Conservation (phyloP, 129 eudicot species). For the Heracleum sosnowskyi region DNA sequence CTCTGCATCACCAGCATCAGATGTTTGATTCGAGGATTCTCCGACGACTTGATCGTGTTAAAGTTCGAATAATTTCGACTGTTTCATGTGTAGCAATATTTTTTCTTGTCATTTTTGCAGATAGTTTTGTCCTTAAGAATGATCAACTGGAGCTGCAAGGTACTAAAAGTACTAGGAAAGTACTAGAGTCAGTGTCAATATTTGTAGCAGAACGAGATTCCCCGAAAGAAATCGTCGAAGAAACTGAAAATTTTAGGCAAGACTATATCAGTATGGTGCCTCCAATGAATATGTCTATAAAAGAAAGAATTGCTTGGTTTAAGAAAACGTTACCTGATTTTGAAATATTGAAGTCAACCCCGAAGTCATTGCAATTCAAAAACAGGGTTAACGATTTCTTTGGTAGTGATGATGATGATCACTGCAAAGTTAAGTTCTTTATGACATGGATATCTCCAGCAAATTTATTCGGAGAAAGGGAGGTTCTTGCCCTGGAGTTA, state of each 20-base stretch:
- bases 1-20: not conserved
- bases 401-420: not conserved
- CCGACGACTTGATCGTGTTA: slow-evolving; percentile 5
- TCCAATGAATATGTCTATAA: slow-evolving; percentile 22
- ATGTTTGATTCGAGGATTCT: slow-evolving; percentile 15
- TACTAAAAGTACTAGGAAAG: slow-evolving; percentile 18
- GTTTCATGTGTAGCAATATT: slow-evolving; percentile 16
- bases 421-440: slow-evolving; percentile 46
- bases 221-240: slow-evolving; percentile 27
- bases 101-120: slow-evolving; percentile 20
- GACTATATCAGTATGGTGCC: slow-evolving; percentile 19
- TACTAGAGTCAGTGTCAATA: slow-evolving; percentile 20
- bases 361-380: slow-evolving; percentile 24
- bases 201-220: slow-evolving; percentile 13
- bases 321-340: slow-evolving; percentile 30
- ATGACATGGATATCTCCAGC: slow-evolving; percentile 80
- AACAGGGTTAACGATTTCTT: slow-evolving; percentile 26
- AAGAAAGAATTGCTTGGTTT: slow-evolving; percentile 32
- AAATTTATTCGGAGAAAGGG: slow-evolving; percentile 41
- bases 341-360: slow-evolving; percentile 31
- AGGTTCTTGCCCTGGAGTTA: slow-evolving; percentile 50
- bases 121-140: slow-evolving; percentile 13
- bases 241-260: not conserved
- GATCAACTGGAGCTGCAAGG: slow-evolving; percentile 18
- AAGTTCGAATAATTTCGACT: slow-evolving; percentile 19